phyloP scores from a whole-genome alignment of 192 early-diverging fungal species.

The Podila verticillata region DNA sequence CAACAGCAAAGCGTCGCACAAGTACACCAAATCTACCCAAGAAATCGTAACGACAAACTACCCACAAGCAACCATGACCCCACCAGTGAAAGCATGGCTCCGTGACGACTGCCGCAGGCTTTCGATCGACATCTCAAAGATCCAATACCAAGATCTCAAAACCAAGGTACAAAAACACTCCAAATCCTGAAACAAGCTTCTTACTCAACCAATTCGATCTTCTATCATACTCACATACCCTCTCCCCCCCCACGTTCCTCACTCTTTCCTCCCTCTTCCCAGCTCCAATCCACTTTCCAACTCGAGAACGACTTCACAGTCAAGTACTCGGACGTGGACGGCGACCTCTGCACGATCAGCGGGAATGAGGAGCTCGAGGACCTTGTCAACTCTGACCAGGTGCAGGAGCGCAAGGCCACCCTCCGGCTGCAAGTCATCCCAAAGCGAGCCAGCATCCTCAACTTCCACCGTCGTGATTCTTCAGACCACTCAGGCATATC shows the following conservation, averaged over 20 bases:
- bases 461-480: constrained; percentile 34
- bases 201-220: too few relatives aligned
- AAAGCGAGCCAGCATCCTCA: constrained; percentile 30
- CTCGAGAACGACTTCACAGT: constrained; percentile 47
- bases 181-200: too few relatives aligned
- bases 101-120: constrained; percentile 45
- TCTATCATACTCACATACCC: neutral
- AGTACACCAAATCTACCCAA: too few relatives aligned
- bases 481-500: constrained; percentile 48
- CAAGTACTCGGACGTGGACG: constrained; percentile 48
- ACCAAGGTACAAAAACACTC: constrained; percentile 24
- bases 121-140: constrained; percentile 46
- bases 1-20: too few relatives aligned
- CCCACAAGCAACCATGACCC: constrained; percentile 24
- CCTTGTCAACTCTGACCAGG: constrained; percentile 39
- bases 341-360: constrained; percentile 44
- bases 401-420: constrained; percentile 40
- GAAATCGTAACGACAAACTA: neutral
- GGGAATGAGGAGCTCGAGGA: constrained; percentile 43
- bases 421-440: constrained; percentile 31
- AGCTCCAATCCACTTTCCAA: constrained; percentile 45
- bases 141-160: constrained; percentile 49
- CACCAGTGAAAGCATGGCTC: constrained; percentile 50
- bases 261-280: neutral
- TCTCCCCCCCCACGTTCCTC: neutral